phyloP scores from a whole-genome alignment of 2,329 filamentous ascomycete species.

The Microdochium bolleyi region DNA sequence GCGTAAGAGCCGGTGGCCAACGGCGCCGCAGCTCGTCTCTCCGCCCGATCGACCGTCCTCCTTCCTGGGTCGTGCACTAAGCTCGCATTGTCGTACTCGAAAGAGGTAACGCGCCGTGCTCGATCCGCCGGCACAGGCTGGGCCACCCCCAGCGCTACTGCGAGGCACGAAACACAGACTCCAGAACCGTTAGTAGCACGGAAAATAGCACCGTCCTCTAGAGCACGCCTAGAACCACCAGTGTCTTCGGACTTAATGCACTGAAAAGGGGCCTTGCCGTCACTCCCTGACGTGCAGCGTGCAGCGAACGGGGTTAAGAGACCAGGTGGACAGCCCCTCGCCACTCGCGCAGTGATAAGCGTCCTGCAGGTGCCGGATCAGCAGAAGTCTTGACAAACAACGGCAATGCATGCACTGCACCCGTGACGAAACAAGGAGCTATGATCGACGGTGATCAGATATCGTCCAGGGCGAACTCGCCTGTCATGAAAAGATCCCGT shows the following conservation, averaged over 20 bases:
- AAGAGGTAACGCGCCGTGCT: not conserved
- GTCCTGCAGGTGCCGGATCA: not conserved
- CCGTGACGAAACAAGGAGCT: not conserved
- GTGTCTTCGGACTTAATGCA: not conserved
- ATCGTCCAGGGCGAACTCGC: not conserved
- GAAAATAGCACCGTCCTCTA: not conserved
- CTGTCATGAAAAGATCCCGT: not conserved
- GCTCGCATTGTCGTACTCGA: not conserved
- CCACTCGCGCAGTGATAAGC: not conserved
- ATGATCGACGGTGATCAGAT: not conserved
- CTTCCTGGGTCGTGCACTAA: not conserved
- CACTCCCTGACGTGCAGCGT: not conserved
- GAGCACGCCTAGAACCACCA: not conserved
- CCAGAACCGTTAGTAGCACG: not conserved
- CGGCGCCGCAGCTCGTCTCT: not conserved
- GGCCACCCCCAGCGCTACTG: not conserved
- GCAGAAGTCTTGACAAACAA: not conserved
- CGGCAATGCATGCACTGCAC: not conserved
- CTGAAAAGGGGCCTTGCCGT: not conserved
- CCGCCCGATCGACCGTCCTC: not conserved
- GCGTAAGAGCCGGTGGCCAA: not conserved
- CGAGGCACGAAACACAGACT: not conserved
- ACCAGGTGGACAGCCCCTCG: too few species aligned
- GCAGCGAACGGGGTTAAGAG: too few species aligned
- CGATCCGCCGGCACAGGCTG: not conserved